phyloP scores from a whole-genome alignment of 169 alveolate species.

The Plasmodium chabaudi region DNA sequence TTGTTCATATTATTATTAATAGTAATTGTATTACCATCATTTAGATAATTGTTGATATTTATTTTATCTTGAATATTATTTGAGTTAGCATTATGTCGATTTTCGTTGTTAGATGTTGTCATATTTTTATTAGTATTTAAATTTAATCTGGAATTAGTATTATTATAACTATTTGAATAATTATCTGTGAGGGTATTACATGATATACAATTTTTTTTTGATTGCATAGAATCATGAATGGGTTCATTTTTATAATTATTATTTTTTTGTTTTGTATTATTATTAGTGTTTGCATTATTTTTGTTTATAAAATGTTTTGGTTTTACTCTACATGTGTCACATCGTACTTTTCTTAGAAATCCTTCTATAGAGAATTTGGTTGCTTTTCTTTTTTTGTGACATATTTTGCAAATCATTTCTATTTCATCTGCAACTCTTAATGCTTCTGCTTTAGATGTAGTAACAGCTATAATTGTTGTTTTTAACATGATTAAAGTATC shows the following conservation, averaged over 20 bases:
- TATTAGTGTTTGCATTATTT: conserved; percentile 16
- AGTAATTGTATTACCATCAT: background rate
- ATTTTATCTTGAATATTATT: background rate
- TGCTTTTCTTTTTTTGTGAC: conserved; percentile 66
- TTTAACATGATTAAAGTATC: conserved; percentile 60
- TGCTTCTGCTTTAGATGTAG: conserved; percentile 62
- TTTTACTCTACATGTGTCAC: conserved; percentile 67
- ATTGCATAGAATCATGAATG: background rate
- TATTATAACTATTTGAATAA: background rate
- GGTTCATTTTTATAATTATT: conserved; percentile 12
- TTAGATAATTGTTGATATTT: background rate
- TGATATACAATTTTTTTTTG: background rate
- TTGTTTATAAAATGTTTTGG: conserved; percentile 28
- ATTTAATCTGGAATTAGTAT: background rate
- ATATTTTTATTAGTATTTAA: background rate
- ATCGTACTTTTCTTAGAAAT: conserved; percentile 45
- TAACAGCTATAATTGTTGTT: conserved; percentile 54
- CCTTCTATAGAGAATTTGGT: conserved; percentile 70
- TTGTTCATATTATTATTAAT: background rate
- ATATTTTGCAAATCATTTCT: conserved; percentile 57
- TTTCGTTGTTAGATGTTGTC: background rate
- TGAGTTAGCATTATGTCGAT: background rate
- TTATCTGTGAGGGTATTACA: background rate
- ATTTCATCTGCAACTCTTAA: conserved; percentile 57
- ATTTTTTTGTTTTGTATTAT: conserved; percentile 2